Conservation (phyloP, 1,139 yeast species). For the Tardiomyces digboiensis region DNA sequence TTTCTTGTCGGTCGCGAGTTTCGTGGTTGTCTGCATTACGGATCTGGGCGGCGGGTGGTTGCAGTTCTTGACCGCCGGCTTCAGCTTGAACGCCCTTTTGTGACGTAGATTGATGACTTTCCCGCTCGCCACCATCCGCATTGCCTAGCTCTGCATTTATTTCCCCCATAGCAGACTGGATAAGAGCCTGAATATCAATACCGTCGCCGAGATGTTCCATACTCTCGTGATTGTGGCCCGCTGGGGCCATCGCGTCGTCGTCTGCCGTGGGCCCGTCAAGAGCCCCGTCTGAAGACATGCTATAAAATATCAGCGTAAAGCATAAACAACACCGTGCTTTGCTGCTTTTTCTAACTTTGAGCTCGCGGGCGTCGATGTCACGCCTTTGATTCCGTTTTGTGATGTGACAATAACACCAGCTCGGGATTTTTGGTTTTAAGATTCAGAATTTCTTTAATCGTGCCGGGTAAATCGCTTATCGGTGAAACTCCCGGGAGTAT, state of each 20-base stretch:
- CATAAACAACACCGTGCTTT: too few relatives aligned
- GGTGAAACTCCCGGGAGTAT: background rate
- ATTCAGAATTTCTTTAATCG: background rate
- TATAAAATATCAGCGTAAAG: background rate
- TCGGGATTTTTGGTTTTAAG: background rate
- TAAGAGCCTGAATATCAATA: constrained; percentile 1
- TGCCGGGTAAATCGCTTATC: background rate
- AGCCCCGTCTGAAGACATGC: background rate
- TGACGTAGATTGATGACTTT: background rate
- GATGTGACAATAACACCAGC: background rate
- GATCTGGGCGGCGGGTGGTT: too few relatives aligned
- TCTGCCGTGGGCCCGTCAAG: background rate
- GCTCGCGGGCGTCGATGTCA: too few relatives aligned
- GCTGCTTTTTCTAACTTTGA: too few relatives aligned
- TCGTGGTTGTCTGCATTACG: background rate
- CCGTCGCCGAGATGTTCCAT: background rate
- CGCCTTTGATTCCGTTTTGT: background rate
- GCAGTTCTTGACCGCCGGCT: background rate
- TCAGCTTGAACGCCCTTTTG: background rate
- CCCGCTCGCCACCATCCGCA: background rate
- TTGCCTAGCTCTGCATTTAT: too few relatives aligned
- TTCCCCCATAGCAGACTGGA: constrained; percentile 1
- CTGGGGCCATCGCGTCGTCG: background rate
- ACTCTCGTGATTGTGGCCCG: background rate
- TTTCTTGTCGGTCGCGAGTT: background rate